Evolutionary conservation across 441 rosid species (phyloP), one percentile per base, ranked within the genome.

Genomic region (Melastoma candidum): DNA sequence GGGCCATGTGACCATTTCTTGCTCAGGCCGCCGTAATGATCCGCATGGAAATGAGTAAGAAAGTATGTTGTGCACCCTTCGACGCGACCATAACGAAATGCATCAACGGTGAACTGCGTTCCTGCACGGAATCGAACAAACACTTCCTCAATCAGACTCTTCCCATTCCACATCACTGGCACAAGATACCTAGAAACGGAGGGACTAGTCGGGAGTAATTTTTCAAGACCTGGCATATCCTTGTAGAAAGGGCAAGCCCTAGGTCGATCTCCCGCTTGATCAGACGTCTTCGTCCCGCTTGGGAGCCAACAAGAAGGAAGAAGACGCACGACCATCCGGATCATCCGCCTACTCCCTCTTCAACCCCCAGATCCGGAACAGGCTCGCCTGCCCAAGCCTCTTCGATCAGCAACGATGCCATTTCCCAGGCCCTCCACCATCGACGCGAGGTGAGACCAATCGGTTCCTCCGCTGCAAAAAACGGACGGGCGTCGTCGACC

Each of bases 1-100:
- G 83, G 90, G 54, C 88, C 88, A 26, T 84, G 82, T 45, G 84
- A 77, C 96, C 94, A 84, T 57, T 63, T 51, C 51, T 80, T 87
- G 48, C 75, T 61, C 55, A 87, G 88, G 45, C 96, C 96, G 56
- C 76, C 85, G 49, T 82, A 87, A 53, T 84, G 93, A 77, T 87
- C 93, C 60, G 59, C 68, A 55, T 84, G 96, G 64, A 80, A 87
- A 51, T 87, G 93, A n/a, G 89, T 78, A 54, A 84, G 86, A 61
- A 87, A 87, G 65, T 82, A 87, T n/a, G 93, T 90, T 51, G 63
- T 78, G 46, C 82, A 87, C 29, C 83, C 86, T 64, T 73, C 72
- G 29, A 87, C 60, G 29, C 59, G 29, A 10, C 90, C 88, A 39
- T 84, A 84, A 11, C 87, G 90, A 74, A 87, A 87, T 1, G 96